A percentile compares a stretch with the other conserved stretches of the same genome.
phyloP scores from a whole-genome alignment of 352 stramenopile species.

The Phytophthora brassicae region DNA sequence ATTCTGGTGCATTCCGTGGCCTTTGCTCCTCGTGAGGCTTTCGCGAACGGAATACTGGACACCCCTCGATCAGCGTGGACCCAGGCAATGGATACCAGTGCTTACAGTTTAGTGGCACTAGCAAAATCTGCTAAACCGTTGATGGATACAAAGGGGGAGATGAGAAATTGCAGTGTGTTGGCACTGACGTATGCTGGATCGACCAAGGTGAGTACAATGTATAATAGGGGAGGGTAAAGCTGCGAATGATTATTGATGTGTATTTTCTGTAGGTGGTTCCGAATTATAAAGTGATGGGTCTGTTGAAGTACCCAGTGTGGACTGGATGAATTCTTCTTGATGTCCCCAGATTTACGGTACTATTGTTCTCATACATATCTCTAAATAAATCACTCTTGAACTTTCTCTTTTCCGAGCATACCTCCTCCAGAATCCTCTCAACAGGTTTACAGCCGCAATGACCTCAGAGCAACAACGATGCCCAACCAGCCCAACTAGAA shows the following conservation, averaged over 20 bases:
- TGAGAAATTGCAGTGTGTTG: constrained; percentile 74
- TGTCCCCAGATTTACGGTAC: no score
- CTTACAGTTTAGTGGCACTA: constrained; percentile 90
- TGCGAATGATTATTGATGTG: constrained; percentile 22
- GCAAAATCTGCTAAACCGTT: constrained; percentile 65
- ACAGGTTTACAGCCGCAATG: no score
- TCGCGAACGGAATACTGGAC: constrained; percentile 65
- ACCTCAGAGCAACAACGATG: no score
- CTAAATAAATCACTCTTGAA: no score
- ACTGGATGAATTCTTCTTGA: no score
- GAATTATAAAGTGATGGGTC: constrained; percentile 93
- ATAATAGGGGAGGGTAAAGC: background rate
- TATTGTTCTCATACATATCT: no score
- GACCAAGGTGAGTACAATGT: constrained; percentile 29
- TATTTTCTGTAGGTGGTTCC: constrained; percentile 58
- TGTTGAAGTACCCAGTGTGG: no score
- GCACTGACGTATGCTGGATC: constrained; percentile 89
- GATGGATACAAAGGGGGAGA: constrained; percentile 27
- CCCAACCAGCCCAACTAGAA: no score
- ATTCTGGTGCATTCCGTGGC: constrained; percentile 92
- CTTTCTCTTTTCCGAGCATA: no score
- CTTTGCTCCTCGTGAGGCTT: constrained; percentile 79
- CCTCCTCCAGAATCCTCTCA: no score
- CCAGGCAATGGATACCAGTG: constrained; percentile 83
- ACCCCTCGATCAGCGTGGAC: constrained; percentile 54